Evolutionary conservation across 306 rosid species (phyloP).

Genomic region (Dalbergia oliveri): DNA sequence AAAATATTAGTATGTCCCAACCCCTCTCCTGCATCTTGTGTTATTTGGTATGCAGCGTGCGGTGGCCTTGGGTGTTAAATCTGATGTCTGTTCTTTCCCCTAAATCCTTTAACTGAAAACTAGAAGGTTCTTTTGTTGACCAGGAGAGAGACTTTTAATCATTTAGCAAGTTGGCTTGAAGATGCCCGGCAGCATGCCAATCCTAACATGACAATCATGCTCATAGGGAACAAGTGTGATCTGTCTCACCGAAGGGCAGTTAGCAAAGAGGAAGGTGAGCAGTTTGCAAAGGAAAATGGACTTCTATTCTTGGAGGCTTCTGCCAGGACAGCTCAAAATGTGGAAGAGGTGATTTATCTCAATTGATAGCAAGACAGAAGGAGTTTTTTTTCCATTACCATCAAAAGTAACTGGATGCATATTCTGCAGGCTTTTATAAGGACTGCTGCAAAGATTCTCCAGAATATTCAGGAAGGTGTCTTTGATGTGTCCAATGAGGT

Average conservation of each 20-base stretch:
- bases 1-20: constrained; percentile 17
- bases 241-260: constrained; percentile 94
- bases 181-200: constrained; percentile 99
- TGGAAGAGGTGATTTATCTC: constrained; percentile 79
- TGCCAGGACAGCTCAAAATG: constrained; percentile 95
- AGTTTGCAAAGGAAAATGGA: constrained; percentile 95
- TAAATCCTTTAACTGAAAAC: constrained; percentile 38
- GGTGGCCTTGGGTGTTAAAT: neutral
- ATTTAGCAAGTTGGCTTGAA: constrained; percentile 94
- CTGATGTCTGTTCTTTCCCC: constrained; percentile 17
- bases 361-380: constrained; percentile 9
- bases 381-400: neutral
- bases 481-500: constrained; percentile 97
- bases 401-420: constrained; percentile 28
- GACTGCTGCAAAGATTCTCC: constrained; percentile 93
- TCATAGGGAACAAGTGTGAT: constrained; percentile 90
- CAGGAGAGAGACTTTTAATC: constrained; percentile 93
- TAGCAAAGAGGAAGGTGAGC: constrained; percentile 97
- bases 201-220: constrained; percentile 96
- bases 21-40: neutral
- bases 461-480: constrained; percentile 91
- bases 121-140: constrained; percentile 21
- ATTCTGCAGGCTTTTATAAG: constrained; percentile 79
- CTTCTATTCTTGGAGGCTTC: constrained; percentile 96
- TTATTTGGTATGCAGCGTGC: neutral